Base-by-base conservation (phyloP, 23 red algal genomes). In the Gracilaria gracilis region DNA sequence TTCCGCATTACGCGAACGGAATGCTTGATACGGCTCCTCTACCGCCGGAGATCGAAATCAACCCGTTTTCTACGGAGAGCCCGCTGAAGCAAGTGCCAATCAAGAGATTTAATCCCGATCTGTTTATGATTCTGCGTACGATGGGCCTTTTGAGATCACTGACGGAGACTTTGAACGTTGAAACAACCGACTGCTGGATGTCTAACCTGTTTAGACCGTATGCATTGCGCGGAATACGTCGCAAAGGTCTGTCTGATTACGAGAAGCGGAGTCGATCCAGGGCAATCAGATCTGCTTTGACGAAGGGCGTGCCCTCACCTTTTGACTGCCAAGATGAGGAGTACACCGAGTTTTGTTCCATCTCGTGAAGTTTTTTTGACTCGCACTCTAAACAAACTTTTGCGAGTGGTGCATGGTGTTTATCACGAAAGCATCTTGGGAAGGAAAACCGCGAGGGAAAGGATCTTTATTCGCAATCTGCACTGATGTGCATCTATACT, bases 1-100 rank as follows among this genome's bases (percentile, higher is more conserved):
- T 94, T 44, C 81, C 96, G 21, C 38, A 93, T 29, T 98, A 95
- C 79, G 96, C 96, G 0, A 91, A 92, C 48, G 92, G 87, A 65
- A 40, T 98, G 83, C 92, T 95, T 66, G 96, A 98, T 61, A 98
- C 93, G 44, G 83, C 88, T 24, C 88, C 96, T 24, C 58, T 95
- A 36, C 95, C 90, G 25, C 32, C 40, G 20, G 88, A 79, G 23
- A 72, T 98, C 24, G 96, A 98, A 34, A 93, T 98, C 32, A 95
- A 92, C 57, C 82, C 93, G 0, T 91, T 95, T 50, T 91, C 87
- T 9, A 47, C 53, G 48, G 12, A 65, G 19, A 95, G 73, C 44
- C 96, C 93, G 8, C 54, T 98, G 49, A 79, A 87, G 64, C 77
- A 80, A 65, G 73, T 94, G 3, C 81, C 79, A 14, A 93, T 98